Conservation (phyloP, 805 yeast genomes). For the Torulaspora delbrueckii region DNA sequence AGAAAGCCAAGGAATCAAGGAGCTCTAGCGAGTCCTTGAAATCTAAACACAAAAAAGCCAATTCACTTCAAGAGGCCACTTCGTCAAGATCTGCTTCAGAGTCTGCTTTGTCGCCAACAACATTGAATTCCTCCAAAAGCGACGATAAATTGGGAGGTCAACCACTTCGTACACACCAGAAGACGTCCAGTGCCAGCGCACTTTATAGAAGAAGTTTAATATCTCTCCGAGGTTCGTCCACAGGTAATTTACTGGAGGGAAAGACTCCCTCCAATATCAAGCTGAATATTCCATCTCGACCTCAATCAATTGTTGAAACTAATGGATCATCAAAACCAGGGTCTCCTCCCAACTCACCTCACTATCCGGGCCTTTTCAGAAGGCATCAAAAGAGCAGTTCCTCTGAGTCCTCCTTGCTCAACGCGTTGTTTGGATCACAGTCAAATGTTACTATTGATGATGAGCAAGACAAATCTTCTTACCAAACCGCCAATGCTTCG, state of each 20-base stretch:
- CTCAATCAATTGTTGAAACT: constrained; percentile 22
- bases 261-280: constrained; percentile 21
- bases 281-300: constrained; percentile 28
- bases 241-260: constrained; percentile 10
- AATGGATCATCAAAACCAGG: constrained; percentile 15
- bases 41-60: constrained; percentile 10
- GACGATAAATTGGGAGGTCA: constrained; percentile 10
- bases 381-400: constrained; percentile 62
- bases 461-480: constrained; percentile 4
- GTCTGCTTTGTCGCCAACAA: constrained; percentile 15
- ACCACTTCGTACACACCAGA: constrained; percentile 21
- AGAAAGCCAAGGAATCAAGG: constrained; percentile 22
- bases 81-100: constrained; percentile 31
- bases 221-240: constrained; percentile 29
- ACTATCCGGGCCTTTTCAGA: constrained; percentile 48
- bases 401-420: constrained; percentile 47
- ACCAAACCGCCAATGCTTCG: constrained; percentile 12
- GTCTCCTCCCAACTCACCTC: constrained; percentile 30
- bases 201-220: constrained; percentile 36
- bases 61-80: constrained; percentile 13
- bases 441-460: constrained; percentile 13
- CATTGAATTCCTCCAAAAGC: constrained; percentile 2
- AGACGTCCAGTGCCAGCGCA: constrained; percentile 32
- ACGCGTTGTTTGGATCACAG: constrained; percentile 36
- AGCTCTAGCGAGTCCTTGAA: constrained; percentile 30